Conservation (phyloP, 805 yeast species). For the Torulaspora quercuum region DNA sequence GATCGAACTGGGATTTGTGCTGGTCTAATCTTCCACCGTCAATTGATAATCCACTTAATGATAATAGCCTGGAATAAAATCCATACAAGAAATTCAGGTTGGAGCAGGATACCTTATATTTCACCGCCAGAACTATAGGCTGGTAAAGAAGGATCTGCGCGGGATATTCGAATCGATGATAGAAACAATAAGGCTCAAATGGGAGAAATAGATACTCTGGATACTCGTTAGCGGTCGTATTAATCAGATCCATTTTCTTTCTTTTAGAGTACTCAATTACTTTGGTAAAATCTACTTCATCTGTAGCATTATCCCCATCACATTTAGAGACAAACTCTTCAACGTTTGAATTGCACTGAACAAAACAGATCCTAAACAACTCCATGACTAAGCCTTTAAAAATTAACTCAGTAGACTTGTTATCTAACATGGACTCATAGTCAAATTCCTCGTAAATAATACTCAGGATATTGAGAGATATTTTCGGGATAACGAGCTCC, state of each 20-base stretch:
- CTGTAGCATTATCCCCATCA: conserved; percentile 4
- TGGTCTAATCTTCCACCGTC: conserved; percentile 27
- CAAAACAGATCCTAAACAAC: conserved; percentile 25
- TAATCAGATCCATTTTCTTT: conserved; percentile 26
- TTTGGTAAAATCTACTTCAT: conserved; percentile 18
- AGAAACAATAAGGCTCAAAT: conserved; percentile 38
- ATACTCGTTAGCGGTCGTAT: conserved; percentile 30
- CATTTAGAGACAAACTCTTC: conserved; percentile 9
- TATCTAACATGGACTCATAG: conserved; percentile 25
- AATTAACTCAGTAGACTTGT: conserved; percentile 25
- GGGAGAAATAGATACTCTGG: conserved; percentile 35
- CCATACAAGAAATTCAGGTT: conserved; percentile 32
- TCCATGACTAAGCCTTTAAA: conserved; percentile 32
- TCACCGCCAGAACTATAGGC: conserved; percentile 28
- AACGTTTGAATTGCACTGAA: conserved; percentile 25
- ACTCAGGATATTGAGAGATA: conserved; percentile 33
- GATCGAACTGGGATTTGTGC: conserved; percentile 11
- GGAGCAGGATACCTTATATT: conserved; percentile 22
- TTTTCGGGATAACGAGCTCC: conserved; percentile 32
- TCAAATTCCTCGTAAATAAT: conserved; percentile 35
- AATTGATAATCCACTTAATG: conserved; percentile 31
- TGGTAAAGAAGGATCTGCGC: conserved; percentile 33
- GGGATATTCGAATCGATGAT: conserved; percentile 35
- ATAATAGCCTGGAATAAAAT: conserved; percentile 30
- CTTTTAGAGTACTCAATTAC: conserved; percentile 23